Base-by-base conservation (phyloP, 805 yeast species). In the Peterozyma toletana region DNA sequence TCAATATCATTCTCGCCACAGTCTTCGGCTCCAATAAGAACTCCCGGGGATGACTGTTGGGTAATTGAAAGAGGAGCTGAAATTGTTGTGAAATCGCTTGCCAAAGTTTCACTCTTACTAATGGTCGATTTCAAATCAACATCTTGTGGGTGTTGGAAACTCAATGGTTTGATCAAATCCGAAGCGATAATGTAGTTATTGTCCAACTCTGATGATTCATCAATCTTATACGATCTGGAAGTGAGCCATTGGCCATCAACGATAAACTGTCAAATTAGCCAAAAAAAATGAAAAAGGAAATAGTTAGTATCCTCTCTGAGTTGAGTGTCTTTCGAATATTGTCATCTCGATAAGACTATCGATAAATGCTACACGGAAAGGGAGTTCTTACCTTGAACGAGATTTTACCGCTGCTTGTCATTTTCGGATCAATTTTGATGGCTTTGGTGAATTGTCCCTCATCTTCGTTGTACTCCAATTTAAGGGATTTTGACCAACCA, bases 191-290 rank as follows among this genome's bases (percentile, higher is more conserved):
- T 37, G 34, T 30, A 40, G 16, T 44, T 40, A 29, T 40, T 44
- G 30, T 40, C 21, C n/a, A 43, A 43, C 34, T 37, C 33, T n/a
- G 41, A 40, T 16, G 37, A 33, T 31, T 31, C 34, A 27, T 40
- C 47, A 3, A 40, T 27, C 16, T 44, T 44, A 35, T 44, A 44
- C 11, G 33, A 35, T 13, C 14, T 11, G 9, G 34, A 31, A 10
- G 47, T 59, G 14, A 59, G 56, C 89, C 89, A 83, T 38, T 72
- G 73, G 38, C 82, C 87, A 57, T 83, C 89, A 37, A 83, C 89
- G 45, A 83, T 75, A 56, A 75, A 83, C 64, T 73, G 62, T 4
- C 7, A 21, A 4, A 7, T 21, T n/a, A n/a, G n/a, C n/a, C n/a
- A 21, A 5, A 21, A 21, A 21, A 21, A 27, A n/a, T 14, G 15